A percentile compares a stretch with the other conserved stretches of the same genome.
Evolutionary conservation across 1,284 basidiomycete species (phyloP).

Genomic region (Sphaerobolus stellatus): DNA sequence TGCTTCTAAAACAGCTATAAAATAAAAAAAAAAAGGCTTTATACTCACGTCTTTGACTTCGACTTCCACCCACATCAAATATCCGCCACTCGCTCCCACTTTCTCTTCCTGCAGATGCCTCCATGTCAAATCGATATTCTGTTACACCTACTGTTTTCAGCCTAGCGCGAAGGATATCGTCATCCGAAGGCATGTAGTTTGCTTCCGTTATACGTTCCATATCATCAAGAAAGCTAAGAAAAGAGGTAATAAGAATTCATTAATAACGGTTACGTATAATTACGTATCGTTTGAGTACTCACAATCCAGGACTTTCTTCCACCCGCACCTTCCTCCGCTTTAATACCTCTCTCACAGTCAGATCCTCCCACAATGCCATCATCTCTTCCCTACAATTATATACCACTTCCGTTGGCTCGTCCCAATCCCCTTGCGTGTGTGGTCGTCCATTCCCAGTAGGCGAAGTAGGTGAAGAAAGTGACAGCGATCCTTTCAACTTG

Average conservation of each 20-base stretch:
- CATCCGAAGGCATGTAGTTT: slow-evolving; percentile 19
- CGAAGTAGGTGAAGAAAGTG: no score
- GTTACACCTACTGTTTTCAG: slow-evolving; percentile 70
- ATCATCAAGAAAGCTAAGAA: slow-evolving; percentile 21
- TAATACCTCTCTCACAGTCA: slow-evolving; percentile 51
- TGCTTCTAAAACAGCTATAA: no score
- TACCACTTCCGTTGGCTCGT: slow-evolving; percentile 59
- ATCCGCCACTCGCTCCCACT: slow-evolving; percentile 36
- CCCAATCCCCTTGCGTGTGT: slow-evolving; percentile 13
- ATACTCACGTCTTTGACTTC: slow-evolving; percentile 27
- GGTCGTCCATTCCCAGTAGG: neutral
- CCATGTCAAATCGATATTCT: slow-evolving; percentile 78
- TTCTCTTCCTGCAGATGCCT: slow-evolving; percentile 43
- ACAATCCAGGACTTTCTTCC: slow-evolving; percentile 65
- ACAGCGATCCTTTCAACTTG: neutral
- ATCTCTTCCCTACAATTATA: slow-evolving; percentile 60
- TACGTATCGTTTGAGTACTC: slow-evolving; percentile 25
- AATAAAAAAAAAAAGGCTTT: neutral
- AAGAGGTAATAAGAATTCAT: neutral
- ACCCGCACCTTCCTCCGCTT: slow-evolving; percentile 46
- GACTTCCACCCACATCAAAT: slow-evolving; percentile 38
- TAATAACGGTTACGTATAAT: no score
- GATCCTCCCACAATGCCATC: slow-evolving; percentile 58
- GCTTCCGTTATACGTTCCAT: slow-evolving; percentile 19
- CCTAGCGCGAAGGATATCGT: slow-evolving; percentile 31